A percentile compares a stretch with the other conserved stretches of the same genome.
These are phyloP conservation scores for Metschnikowia gelsemii DNA, from an alignment of 805 yeast genomes.

Conservation along the genomic window DNA sequence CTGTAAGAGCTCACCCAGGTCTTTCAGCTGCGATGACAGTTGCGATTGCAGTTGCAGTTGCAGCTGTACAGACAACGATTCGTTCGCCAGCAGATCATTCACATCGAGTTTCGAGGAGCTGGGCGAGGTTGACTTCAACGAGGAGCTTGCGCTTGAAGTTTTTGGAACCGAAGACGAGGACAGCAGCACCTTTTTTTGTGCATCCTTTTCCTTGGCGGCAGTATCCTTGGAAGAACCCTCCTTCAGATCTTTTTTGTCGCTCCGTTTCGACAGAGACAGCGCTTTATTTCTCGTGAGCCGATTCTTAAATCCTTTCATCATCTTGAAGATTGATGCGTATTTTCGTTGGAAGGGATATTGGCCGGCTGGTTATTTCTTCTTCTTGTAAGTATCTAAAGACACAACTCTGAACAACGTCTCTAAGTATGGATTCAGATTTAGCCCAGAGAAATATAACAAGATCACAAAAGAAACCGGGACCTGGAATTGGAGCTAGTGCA, in stretches of 20 bases:
- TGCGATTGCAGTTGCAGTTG: neutral
- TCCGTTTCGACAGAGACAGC: slow-evolving; percentile 32
- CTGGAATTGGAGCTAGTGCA: too few relatives aligned
- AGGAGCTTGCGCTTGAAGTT: slow-evolving; percentile 22
- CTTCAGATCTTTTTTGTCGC: slow-evolving; percentile 36
- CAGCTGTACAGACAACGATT: neutral
- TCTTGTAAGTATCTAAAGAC: too few relatives aligned
- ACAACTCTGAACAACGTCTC: too few relatives aligned
- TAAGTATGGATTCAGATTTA: too few relatives aligned
- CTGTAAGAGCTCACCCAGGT: neutral
- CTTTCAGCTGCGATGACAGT: slow-evolving; percentile 2
- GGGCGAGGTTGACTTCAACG: slow-evolving; percentile 34
- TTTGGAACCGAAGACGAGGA: slow-evolving; percentile 13
- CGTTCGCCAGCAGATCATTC: slow-evolving; percentile 5
- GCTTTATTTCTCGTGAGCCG: slow-evolving; percentile 44
- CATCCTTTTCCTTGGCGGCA: too few relatives aligned
- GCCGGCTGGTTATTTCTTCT: too few relatives aligned
- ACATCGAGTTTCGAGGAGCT: slow-evolving; percentile 30
- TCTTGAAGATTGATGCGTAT: too few relatives aligned
- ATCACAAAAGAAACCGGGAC: too few relatives aligned
- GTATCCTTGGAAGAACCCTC: slow-evolving; percentile 37
- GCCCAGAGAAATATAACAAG: too few relatives aligned
- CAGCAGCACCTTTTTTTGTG: slow-evolving; percentile 10
- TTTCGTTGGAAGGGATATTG: too few relatives aligned
- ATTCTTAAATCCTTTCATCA: slow-evolving; percentile 77